Evolutionary conservation across 2,329 filamentous ascomycete genomes (phyloP), one percentile per base, ranked within the genome.

Genomic region (Whalleya microplaca): DNA sequence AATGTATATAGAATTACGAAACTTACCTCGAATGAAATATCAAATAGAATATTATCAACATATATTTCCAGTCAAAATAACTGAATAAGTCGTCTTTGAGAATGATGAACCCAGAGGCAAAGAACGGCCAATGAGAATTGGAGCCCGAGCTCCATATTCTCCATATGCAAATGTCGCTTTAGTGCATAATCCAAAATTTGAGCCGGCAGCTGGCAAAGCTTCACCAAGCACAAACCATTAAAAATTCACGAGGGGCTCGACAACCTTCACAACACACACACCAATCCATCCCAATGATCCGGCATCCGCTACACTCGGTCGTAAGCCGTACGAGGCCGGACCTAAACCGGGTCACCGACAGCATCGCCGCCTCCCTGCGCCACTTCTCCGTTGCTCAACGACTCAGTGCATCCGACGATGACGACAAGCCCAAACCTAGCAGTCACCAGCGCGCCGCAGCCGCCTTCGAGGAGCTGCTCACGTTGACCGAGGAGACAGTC

Each of bases 311-410:
- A 41, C 55, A 63, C 8, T 59, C 66, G 59, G 66, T 64, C 56
- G 42, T 60, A 45, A 56, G 64, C 61, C 68, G 64, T 56, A 41
- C 66, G 49, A 65, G 68, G 51, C 59, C 67, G 51, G 69, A 71
- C 46, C 21, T 72, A 18, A 54, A 21, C 23, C 67, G 70, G 12
- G 66, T 68, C 43, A 51, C 63, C 8, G 69, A 72, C 32, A 69
- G 70, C 49, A 70, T 72, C 56, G 60, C 69, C 1, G 58, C 64
- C 23, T 68, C 68, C 14, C 65, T 72, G 20, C 68, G 71, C 16
- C 62, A 67, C 45, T 72, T 72, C 61, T 71, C 69, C 47, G 54
- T 64, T 47, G 67, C 69, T 21, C 69, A 69, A 52, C 61, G 56
- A 41, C 68, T 64, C 19, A 48, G 50, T 57, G 58, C 55, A 7